Evolutionary conservation across 1,284 basidiomycete species (phyloP).

Genomic region (Xerocomus nothofagi): DNA sequence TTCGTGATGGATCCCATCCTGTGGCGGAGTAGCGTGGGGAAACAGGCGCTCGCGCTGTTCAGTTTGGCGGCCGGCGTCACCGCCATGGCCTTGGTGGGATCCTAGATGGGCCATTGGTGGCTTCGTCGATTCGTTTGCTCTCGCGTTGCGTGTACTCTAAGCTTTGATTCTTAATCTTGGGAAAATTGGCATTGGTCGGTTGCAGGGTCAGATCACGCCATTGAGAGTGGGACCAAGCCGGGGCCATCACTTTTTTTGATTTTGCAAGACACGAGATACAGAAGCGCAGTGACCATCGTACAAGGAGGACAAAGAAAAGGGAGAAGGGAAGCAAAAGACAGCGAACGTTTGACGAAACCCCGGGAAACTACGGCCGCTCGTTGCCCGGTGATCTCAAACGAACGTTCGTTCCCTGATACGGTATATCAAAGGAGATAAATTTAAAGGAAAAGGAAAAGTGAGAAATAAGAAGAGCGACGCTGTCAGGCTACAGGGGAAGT

Average conservation of each 20-base stretch:
- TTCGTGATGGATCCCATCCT: conserved; percentile 64
- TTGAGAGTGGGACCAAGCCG: not conserved
- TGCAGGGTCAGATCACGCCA: not conserved
- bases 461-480: not conserved
- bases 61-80: conserved; percentile 56
- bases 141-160: not conserved
- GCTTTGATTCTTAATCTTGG: not conserved
- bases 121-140: not conserved
- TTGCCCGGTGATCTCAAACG: conserved; percentile 1
- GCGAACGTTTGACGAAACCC: not conserved
- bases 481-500: not conserved
- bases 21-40: conserved; percentile 41
- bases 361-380: conserved; percentile 1
- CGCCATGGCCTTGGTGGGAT: conserved; percentile 48
- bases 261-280: conserved; percentile 7
- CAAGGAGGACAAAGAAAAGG: not conserved
- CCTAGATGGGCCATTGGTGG: conserved; percentile 7
- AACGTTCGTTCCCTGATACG: not conserved
- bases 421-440: conserved; percentile 1
- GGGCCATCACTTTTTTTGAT: not conserved
- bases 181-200: not conserved
- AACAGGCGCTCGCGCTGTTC: conserved; percentile 53
- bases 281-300: not conserved
- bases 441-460: not conserved
- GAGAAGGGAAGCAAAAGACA: not conserved